phyloP scores from a whole-genome alignment of 2,329 filamentous ascomycete genomes.

The Epichloe typhina region DNA sequence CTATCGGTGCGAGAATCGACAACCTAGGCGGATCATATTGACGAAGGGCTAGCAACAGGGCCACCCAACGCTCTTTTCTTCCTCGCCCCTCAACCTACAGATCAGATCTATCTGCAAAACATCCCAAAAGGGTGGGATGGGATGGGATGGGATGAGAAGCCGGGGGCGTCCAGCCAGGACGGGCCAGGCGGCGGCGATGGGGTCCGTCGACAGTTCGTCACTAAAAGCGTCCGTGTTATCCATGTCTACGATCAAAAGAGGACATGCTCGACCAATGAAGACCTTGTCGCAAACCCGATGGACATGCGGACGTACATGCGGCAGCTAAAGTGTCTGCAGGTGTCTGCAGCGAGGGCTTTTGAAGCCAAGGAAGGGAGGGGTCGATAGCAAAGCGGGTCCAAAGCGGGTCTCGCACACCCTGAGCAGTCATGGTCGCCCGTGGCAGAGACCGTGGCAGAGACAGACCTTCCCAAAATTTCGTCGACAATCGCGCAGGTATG shows the following conservation, averaged over 20 bases:
- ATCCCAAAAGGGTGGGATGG: slow-evolving; percentile 7
- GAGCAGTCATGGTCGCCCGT: no score
- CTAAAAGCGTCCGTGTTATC: slow-evolving; percentile 7
- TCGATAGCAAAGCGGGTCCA: slow-evolving; percentile 2
- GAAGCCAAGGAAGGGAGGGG: slow-evolving; percentile 23
- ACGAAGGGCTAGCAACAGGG: slow-evolving; percentile 19
- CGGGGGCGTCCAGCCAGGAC: slow-evolving; percentile 1
- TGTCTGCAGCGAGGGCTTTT: slow-evolving; percentile 18
- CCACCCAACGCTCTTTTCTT: slow-evolving; percentile 8
- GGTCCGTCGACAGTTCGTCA: slow-evolving; percentile 10
- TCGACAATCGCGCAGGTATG: slow-evolving; percentile 21
- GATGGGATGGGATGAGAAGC: slow-evolving; percentile 4
- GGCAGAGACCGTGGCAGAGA: slow-evolving; percentile 2
- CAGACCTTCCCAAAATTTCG: background rate
- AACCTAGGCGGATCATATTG: slow-evolving; percentile 19
- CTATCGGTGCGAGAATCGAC: slow-evolving; percentile 18
- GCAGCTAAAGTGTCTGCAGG: slow-evolving; percentile 19
- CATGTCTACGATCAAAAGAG: slow-evolving; percentile 13
- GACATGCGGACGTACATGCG: slow-evolving; percentile 15
- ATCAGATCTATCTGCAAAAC: slow-evolving; percentile 21
- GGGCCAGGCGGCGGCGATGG: slow-evolving; percentile 2
- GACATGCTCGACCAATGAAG: slow-evolving; percentile 15
- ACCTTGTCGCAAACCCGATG: slow-evolving; percentile 13
- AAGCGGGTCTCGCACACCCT: slow-evolving; percentile 14
- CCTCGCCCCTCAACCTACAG: slow-evolving; percentile 17